These are phyloP conservation scores for Phytopythium helicoides DNA, from an alignment of 352 stramenopile genomes.

Conservation along the genomic window DNA sequence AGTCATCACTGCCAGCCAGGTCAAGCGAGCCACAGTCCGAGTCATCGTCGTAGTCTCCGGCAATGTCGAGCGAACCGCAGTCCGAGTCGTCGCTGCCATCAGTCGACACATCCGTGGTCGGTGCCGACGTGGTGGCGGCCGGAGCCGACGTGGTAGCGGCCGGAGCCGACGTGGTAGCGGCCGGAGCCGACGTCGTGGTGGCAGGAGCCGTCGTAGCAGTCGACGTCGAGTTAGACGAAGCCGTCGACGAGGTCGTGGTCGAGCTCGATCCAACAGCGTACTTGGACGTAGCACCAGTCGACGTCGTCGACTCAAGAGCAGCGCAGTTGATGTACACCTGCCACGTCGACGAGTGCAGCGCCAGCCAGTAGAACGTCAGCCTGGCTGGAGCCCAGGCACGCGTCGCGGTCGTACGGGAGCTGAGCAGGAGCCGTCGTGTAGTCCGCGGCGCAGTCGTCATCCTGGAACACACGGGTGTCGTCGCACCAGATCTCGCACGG, in stretches of 20 bases:
- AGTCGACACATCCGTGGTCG: too few species aligned
- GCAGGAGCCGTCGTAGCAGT: slow-evolving; percentile 2
- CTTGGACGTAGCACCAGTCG: slow-evolving; percentile 11
- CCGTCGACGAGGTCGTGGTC: slow-evolving; percentile 8
- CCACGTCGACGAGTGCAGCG: slow-evolving; percentile 27
- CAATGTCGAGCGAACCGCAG: too few species aligned
- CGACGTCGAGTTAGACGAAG: slow-evolving; percentile 5
- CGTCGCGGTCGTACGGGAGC: slow-evolving; percentile 21
- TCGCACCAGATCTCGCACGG: slow-evolving; percentile 38
- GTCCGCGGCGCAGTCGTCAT: slow-evolving; percentile 26
- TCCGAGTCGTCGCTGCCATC: too few species aligned
- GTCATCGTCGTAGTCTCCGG: neutral
- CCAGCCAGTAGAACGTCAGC: slow-evolving; percentile 32
- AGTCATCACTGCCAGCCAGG: too few species aligned
- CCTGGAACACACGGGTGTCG: slow-evolving; percentile 27
- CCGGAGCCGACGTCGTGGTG: slow-evolving; percentile 6
- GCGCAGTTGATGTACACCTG: slow-evolving; percentile 33
- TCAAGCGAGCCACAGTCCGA: too few species aligned
- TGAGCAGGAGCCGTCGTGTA: slow-evolving; percentile 21
- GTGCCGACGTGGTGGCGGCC: too few species aligned
- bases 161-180: slow-evolving; percentile 13
- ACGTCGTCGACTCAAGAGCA: slow-evolving; percentile 15
- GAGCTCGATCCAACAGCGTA: slow-evolving; percentile 8
- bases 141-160: neutral
- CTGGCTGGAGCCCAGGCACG: slow-evolving; percentile 18